Evolutionary conservation across 805 yeast species (phyloP).

Genomic region (Lipomyces yamadae): DNA sequence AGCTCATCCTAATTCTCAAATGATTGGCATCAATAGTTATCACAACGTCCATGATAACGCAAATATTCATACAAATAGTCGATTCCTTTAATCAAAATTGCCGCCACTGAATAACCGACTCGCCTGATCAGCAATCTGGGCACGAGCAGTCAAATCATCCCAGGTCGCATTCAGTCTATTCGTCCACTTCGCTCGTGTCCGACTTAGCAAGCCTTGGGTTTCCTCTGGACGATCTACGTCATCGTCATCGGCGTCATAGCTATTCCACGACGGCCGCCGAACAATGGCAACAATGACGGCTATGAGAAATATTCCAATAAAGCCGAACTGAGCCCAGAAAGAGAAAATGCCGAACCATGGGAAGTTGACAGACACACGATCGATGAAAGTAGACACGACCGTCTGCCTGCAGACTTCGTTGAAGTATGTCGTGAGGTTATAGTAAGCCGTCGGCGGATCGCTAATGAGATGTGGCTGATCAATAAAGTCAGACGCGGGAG

Average conservation of each 20-base stretch:
- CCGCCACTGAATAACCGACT: conserved; percentile 11
- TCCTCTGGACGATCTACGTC: conserved; percentile 31
- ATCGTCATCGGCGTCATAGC: conserved; percentile 36
- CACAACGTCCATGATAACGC: not conserved
- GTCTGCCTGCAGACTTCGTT: conserved; percentile 36
- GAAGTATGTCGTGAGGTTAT: conserved; percentile 29
- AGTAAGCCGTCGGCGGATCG: conserved; percentile 14
- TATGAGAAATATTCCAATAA: conserved; percentile 32
- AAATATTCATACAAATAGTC: not conserved
- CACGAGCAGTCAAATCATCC: conserved; percentile 35
- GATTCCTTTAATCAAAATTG: not conserved
- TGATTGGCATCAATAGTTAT: not conserved
- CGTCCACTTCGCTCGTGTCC: conserved; percentile 33
- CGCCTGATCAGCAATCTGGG: conserved; percentile 33
- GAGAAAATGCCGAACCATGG: conserved; percentile 38
- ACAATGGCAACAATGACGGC: conserved; percentile 30
- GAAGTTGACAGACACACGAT: conserved; percentile 34
- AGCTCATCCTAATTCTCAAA: too few species aligned
- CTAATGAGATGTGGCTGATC: conserved; percentile 16
- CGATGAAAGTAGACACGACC: conserved; percentile 35
- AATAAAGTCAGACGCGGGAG: conserved; percentile 6
- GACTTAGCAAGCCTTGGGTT: conserved; percentile 27
- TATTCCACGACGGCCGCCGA: conserved; percentile 31
- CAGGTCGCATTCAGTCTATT: conserved; percentile 31
- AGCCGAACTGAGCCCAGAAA: conserved; percentile 38